A percentile compares a stretch with the other conserved stretches of the same genome.
phyloP scores from a whole-genome alignment of 768 basidiomycete genomes.

The Tulasnella sp. region DNA sequence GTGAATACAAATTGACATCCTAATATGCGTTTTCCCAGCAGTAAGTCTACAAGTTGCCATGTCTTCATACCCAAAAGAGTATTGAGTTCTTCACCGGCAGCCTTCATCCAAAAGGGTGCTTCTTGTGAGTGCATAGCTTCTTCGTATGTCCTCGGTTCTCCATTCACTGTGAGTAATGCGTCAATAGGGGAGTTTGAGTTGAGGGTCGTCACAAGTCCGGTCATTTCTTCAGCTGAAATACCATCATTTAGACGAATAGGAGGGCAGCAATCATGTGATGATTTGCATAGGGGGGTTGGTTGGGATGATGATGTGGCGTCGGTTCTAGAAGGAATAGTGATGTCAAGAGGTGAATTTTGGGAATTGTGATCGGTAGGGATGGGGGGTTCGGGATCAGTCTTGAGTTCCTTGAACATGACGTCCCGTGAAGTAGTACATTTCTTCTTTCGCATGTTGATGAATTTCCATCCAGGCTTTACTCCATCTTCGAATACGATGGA shows the following conservation, averaged over 20 bases:
- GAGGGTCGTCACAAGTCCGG: neutral
- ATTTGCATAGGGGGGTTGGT: neutral
- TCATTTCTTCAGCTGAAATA: no score
- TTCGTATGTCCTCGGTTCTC: neutral
- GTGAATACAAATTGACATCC: conserved; percentile 28
- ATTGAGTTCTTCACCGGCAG: neutral
- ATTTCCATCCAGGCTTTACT: conserved; percentile 27
- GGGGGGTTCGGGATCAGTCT: neutral
- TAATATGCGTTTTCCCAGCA: conserved; percentile 24
- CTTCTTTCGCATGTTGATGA: conserved; percentile 22
- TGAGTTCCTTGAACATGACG: neutral
- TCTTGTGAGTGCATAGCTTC: neutral
- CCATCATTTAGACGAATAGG: no score
- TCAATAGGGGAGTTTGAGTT: neutral
- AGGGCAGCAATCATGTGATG: no score
- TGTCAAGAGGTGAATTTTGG: neutral
- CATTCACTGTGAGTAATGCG: neutral
- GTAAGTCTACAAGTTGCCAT: conserved; percentile 23
- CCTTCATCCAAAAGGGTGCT: conserved; percentile 1
- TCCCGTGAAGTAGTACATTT: neutral
- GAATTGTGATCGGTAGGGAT: neutral
- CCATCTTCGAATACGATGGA: conserved; percentile 29
- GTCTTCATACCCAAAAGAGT: conserved; percentile 18
- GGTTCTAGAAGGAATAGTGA: neutral
- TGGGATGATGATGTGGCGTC: neutral